A percentile compares a stretch with the other conserved stretches of the same genome.
phyloP scores from a whole-genome alignment of 139 green algal species.

The Chlamydomonas sphaeroides region DNA sequence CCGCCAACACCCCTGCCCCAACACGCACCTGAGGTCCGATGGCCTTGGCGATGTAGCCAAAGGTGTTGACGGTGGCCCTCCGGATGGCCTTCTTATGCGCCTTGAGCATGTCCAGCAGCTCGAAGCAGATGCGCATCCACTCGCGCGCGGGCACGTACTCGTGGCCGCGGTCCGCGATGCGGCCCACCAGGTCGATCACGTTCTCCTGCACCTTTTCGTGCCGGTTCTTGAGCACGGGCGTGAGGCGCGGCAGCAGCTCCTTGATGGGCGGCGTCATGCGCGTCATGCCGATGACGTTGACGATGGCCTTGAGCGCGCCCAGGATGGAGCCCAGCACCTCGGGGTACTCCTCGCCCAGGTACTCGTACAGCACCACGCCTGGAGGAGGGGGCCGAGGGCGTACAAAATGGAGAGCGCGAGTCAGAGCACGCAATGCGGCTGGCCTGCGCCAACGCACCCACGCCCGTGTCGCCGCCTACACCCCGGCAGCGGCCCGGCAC shows the following conservation, averaged over 20 bases:
- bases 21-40: slow-evolving; percentile 82
- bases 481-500: too few species aligned
- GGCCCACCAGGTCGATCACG: slow-evolving; percentile 97
- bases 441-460: too few species aligned
- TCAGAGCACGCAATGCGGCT: too few species aligned
- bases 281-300: slow-evolving; percentile 98
- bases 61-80: slow-evolving; percentile 98
- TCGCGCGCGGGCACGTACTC: slow-evolving; percentile 97
- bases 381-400: neutral
- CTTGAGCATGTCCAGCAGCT: slow-evolving; percentile 99
- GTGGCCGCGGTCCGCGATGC: slow-evolving; percentile 95
- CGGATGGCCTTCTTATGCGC: slow-evolving; percentile 96
- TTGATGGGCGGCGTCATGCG: slow-evolving; percentile 99
- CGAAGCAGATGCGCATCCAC: slow-evolving; percentile 99
- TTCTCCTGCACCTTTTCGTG: slow-evolving; percentile 96
- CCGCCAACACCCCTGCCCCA: too few species aligned
- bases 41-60: slow-evolving; percentile 99
- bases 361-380: slow-evolving; percentile 97
- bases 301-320: slow-evolving; percentile 94
- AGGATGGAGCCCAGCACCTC: slow-evolving; percentile 98
- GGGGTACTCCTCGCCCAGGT: slow-evolving; percentile 97
- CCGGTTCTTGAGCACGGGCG: slow-evolving; percentile 98
- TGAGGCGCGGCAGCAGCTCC: slow-evolving; percentile 97
- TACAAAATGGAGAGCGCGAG: too few species aligned
- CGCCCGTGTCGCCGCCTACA: too few species aligned